Conservation (phyloP, 805 yeast species). For the Candida chauliodis region DNA sequence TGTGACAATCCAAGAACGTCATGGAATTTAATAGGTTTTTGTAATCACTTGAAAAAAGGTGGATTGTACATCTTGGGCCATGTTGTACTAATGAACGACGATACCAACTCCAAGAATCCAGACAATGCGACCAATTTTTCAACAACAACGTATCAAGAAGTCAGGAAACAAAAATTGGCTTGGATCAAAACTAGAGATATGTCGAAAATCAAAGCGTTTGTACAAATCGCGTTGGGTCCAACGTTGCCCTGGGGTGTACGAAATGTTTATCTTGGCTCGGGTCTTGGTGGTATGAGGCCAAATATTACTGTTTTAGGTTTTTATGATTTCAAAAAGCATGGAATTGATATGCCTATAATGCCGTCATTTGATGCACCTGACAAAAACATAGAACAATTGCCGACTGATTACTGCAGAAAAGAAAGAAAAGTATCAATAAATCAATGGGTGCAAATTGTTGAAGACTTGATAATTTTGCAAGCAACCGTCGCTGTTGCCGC, state of each 20-base stretch:
- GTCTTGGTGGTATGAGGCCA: constrained; percentile 98
- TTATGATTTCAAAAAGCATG: constrained; percentile 57
- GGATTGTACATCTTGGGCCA: constrained; percentile 92
- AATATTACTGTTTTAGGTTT: constrained; percentile 92
- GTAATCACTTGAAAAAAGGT: constrained; percentile 93
- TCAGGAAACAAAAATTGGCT: constrained; percentile 68
- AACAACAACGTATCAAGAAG: constrained; percentile 54
- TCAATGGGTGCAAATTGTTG: constrained; percentile 91
- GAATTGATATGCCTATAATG: constrained; percentile 26
- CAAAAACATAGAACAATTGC: constrained; percentile 35
- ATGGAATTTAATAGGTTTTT: constrained; percentile 88
- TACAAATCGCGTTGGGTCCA: constrained; percentile 87
- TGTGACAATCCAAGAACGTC: constrained; percentile 91
- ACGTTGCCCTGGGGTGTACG: constrained; percentile 92
- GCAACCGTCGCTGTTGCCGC: constrained; percentile 93
- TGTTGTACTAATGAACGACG: constrained; percentile 63
- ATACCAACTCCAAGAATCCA: constrained; percentile 12
- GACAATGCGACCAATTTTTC: constrained; percentile 27
- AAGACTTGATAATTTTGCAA: constrained; percentile 83
- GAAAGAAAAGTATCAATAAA: constrained; percentile 66
- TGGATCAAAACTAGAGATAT: constrained; percentile 83
- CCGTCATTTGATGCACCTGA: constrained; percentile 17
- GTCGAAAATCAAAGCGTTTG: constrained; percentile 83
- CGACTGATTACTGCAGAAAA: constrained; percentile 75
- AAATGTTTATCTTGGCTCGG: constrained; percentile 87